Conservation (phyloP, 2,329 filamentous ascomycete species). For the Claviceps arundinis region DNA sequence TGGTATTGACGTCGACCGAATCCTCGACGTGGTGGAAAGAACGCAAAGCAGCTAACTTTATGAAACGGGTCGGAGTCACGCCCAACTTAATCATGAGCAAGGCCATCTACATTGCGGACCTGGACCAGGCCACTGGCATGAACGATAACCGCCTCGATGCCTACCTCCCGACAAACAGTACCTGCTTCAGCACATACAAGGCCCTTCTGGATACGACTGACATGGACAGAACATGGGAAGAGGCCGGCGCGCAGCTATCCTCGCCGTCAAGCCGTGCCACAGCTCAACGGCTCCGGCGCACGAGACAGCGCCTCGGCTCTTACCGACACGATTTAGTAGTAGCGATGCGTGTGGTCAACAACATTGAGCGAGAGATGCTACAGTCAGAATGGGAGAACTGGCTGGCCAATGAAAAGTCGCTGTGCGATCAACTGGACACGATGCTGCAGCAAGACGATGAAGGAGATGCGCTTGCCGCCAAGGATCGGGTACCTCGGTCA, state of each 20-base stretch:
- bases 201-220: conserved; percentile 44
- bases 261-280: conserved; percentile 38
- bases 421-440: conserved; percentile 52
- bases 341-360: conserved; percentile 80
- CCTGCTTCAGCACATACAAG: conserved; percentile 49
- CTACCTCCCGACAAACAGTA: conserved; percentile 32
- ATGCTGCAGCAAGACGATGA: conserved; percentile 25
- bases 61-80: conserved; percentile 66
- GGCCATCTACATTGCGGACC: conserved; percentile 69
- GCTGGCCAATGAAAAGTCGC: conserved; percentile 63
- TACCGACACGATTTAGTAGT: conserved; percentile 88
- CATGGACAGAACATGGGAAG: conserved; percentile 42
- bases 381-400: conserved; percentile 88
- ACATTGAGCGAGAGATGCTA: conserved; percentile 74
- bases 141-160: conserved; percentile 14
- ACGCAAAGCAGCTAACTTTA: conserved; percentile 64
- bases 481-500: conserved; percentile 8
- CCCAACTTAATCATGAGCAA: conserved; percentile 74
- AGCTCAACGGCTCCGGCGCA: conserved; percentile 56
- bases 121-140: conserved; percentile 49
- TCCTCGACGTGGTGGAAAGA: conserved; percentile 75
- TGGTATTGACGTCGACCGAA: conserved; percentile 61
- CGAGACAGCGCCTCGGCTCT: conserved; percentile 68
- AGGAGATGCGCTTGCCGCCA: conserved; percentile 7
- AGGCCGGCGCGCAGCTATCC: conserved; percentile 33